Evolutionary conservation across 148 eudicot species (phyloP).

Genomic region (Rheum nobile): DNA sequence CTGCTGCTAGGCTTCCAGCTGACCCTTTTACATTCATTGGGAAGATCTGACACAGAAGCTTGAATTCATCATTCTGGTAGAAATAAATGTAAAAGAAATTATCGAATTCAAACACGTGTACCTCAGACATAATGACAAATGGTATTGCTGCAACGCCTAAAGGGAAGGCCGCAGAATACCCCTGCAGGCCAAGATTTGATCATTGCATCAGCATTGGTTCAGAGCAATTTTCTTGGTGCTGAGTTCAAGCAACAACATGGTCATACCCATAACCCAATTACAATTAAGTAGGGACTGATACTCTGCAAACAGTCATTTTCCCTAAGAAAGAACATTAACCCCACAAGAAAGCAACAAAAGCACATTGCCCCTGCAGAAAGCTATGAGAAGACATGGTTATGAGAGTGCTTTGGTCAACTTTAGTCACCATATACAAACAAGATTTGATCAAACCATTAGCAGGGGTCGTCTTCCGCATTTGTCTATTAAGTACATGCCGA

Average conservation of each 20-base stretch:
- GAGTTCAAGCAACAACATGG: too few species aligned
- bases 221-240: too few species aligned
- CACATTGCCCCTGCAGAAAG: slow-evolving; percentile 23
- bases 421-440: too few species aligned
- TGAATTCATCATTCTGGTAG: not conserved
- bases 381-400: slow-evolving; percentile 9
- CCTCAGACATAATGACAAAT: slow-evolving; percentile 31
- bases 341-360: slow-evolving; percentile 9
- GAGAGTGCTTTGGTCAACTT: too few species aligned
- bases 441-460: slow-evolving; percentile 24
- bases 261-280: slow-evolving; percentile 18
- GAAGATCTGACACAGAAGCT: slow-evolving; percentile 13
- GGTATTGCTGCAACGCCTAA: slow-evolving; percentile 32
- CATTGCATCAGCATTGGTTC: not conserved
- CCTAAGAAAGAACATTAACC: slow-evolving; percentile 5
- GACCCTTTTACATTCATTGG: slow-evolving; percentile 30
- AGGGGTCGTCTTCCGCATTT: slow-evolving; percentile 44
- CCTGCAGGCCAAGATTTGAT: not conserved
- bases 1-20: slow-evolving; percentile 30
- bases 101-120: not conserved
- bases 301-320: slow-evolving; percentile 15
- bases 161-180: slow-evolving; percentile 9
- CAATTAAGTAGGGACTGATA: slow-evolving; percentile 17
- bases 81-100: not conserved
- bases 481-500: slow-evolving; percentile 40